Base-by-base conservation (phyloP, 192 early-diverging fungal species). In the Podila epicladia region DNA sequence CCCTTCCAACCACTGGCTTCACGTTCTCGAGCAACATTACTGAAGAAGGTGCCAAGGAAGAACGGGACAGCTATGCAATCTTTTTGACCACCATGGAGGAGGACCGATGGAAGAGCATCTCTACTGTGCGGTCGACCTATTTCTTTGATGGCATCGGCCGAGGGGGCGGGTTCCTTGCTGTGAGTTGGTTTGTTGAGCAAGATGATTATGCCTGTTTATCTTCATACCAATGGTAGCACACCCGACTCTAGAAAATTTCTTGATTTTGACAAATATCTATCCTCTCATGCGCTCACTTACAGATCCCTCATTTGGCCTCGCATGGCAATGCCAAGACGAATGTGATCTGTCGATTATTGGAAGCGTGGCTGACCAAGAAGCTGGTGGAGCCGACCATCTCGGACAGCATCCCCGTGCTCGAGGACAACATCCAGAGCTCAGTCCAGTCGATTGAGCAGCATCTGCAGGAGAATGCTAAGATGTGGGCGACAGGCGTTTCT, bases 91-190 rank as follows among this genome's bases (percentile, higher is more conserved):
- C 60, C 15, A 80, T 80, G 71, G 71, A 73, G 58, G 66, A 67
- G 9, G 77, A 80, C 62, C 68, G 69, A 17, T 80, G 77, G 77
- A 80, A 80, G 62, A 80, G 71, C 26, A 71, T 80, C 35, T 80
- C 77, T 4, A 80, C 77, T 32, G 66, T 80, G 15, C 77, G 71
- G 9, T 72, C 77, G 1, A 80, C 77, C 22, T 80, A 80, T 62
- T 80, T 80, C 60, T 80, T 80, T n/a, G 77, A 80, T 53, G 77
- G 77, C n/a, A 80, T 80, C 29, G 77, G 77, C 2, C 77, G 77
- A 13, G 77, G 77, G 9, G 77, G 77, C 53, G 77, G 77, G 29
- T 80, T 80, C 62, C 41, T 80, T 9, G 70, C 77, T 26, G 77
- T 80, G 65, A 60, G 75, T 70, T 4, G 3, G 33, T 31, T 50